Base-by-base conservation (phyloP, 2,329 filamentous ascomycete species). In the Ploettnerulaceae sp. region DNA sequence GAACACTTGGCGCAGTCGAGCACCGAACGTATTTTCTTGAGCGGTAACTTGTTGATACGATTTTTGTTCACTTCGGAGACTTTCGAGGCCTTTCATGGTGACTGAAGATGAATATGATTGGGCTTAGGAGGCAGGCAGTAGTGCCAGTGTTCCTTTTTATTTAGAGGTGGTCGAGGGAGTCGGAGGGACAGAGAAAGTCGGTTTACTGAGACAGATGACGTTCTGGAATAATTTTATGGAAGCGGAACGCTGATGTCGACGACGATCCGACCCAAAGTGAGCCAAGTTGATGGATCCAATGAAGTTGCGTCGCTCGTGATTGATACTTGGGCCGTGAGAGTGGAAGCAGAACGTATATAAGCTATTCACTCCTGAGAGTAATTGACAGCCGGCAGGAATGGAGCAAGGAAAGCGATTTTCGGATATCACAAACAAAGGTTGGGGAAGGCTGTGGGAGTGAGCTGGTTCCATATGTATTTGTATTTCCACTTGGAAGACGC, bases 1-100 rank as follows among this genome's bases (percentile, higher is more conserved):
- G 28, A 50, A 48, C 11, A 48, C 20, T 3, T 29, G 36, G 18
- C 43, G 35, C 38, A 57, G 32, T 2, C 43, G 37, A 17, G 43
- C 39, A 22, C 35, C 49, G 25, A 51, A 49, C 12, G 39, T 49
- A 22, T 28, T 34, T 18, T 35, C 12, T 36, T 34, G 15, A 6
- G 26, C n/a, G 35, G 22, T 9, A 15, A 44, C 18, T 26, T 31
- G 41, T 20, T 44, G 41, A 15, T 44, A 33, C 25, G 28, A 40
- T 11, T 35, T 18, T 9, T 26, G 28, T 11, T 36, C 15, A 12
- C 31, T 35, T 14, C 32, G 41, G 11, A 36, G 17, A 9, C 17
- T 11, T 29, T 31, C 14, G 7, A 44, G 15, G 12, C 41, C 41
- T 21, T 25, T 36, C 41, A 35, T 44, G 32, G 29, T 44, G 41